phyloP scores from a whole-genome alignment of 192 early-diverging fungal genomes.

The Rhizoclosmatium globosum region DNA sequence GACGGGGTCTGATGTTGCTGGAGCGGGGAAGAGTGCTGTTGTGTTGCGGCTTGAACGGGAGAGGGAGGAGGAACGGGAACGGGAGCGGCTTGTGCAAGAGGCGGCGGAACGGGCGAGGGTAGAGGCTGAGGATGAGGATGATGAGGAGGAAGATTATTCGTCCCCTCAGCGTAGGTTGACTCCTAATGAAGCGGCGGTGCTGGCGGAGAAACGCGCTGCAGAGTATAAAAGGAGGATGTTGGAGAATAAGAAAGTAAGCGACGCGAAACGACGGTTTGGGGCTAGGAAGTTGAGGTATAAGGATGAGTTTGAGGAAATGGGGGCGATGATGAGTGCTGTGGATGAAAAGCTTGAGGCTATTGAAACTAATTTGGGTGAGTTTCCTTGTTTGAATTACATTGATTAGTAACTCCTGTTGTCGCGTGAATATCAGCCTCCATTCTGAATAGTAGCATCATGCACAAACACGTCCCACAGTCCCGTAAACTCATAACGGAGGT shows the following conservation, averaged over 20 bases:
- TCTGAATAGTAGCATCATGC: slow-evolving; percentile 25
- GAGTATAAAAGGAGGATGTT: slow-evolving; percentile 21
- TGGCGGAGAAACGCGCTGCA: slow-evolving; percentile 21
- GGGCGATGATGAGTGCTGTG: slow-evolving; percentile 46
- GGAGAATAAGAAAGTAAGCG: background rate
- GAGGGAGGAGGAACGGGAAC: background rate
- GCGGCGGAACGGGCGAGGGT: background rate
- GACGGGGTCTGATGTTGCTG: background rate
- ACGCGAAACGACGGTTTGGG: background rate
- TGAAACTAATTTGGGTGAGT: slow-evolving; percentile 53
- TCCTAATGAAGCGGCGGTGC: slow-evolving; percentile 1
- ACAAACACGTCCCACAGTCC: slow-evolving; percentile 41
- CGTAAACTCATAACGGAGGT: slow-evolving; percentile 48
- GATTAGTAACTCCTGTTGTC: background rate
- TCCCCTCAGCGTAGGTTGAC: background rate
- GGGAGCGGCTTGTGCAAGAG: background rate
- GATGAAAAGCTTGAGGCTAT: slow-evolving; percentile 45
- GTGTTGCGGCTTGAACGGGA: slow-evolving; percentile 3
- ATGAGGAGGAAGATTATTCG: background rate
- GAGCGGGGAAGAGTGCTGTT: slow-evolving; percentile 12
- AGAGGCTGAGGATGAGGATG: background rate
- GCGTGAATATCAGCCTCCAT: slow-evolving; percentile 11
- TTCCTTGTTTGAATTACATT: background rate
- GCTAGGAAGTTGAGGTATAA: slow-evolving; percentile 20
- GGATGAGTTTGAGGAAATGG: slow-evolving; percentile 58